phyloP scores from a whole-genome alignment of 2,329 filamentous ascomycete genomes.

The Laburnicola sp. region DNA sequence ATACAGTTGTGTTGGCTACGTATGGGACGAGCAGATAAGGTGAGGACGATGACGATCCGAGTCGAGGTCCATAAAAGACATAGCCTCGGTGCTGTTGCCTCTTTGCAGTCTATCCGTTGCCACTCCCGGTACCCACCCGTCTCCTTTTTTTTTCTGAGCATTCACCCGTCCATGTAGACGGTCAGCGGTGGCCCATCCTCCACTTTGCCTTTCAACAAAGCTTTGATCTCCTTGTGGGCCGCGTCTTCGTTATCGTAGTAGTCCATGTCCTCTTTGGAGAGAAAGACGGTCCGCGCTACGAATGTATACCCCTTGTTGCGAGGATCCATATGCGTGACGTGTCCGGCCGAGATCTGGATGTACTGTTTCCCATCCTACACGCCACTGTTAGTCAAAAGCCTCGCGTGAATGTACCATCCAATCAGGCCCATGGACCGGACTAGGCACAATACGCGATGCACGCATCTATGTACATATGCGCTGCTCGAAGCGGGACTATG shows the following conservation, averaged over 20 bases:
- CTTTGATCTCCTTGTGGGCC: slow-evolving; percentile 58
- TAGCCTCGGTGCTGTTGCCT: slow-evolving; percentile 49
- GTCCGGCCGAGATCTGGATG: slow-evolving; percentile 62
- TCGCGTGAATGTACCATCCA: not conserved
- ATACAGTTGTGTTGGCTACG: too few relatives aligned
- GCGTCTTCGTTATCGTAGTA: slow-evolving; percentile 67
- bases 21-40: too few relatives aligned
- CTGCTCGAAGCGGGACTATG: not conserved
- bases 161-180: slow-evolving; percentile 33
- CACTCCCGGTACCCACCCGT: slow-evolving; percentile 66
- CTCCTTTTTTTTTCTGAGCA: not conserved
- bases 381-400: not conserved
- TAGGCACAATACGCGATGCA: too few relatives aligned
- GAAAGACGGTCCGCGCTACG: slow-evolving; percentile 65
- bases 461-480: not conserved
- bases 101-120: slow-evolving; percentile 44
- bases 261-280: slow-evolving; percentile 67
- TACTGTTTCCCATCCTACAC: slow-evolving; percentile 70
- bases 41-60: too few relatives aligned
- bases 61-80: too few relatives aligned
- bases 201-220: slow-evolving; percentile 31
- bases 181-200: slow-evolving; percentile 29
- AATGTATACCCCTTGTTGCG: slow-evolving; percentile 69
- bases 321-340: slow-evolving; percentile 58
- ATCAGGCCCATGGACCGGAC: too few relatives aligned